A percentile compares a stretch with the other conserved stretches of the same genome.
phyloP scores from a whole-genome alignment of 2,329 filamentous ascomycete genomes.

The Ophiostoma piceae region DNA sequence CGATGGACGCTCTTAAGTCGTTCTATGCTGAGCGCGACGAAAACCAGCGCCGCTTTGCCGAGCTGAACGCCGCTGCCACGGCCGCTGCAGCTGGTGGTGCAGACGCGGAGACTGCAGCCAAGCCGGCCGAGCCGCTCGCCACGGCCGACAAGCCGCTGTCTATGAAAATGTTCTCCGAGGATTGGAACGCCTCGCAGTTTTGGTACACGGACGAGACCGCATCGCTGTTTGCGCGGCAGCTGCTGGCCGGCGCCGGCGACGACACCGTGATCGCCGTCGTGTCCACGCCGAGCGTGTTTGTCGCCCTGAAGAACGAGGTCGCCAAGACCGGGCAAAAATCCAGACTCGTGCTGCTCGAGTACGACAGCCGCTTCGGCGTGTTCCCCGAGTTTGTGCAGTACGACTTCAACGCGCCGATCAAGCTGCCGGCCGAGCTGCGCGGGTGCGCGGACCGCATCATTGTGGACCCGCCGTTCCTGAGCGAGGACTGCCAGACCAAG shows the following conservation, averaged over 20 bases:
- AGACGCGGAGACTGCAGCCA: conserved; percentile 38
- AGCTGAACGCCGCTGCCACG: conserved; percentile 59
- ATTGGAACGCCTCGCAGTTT: conserved; percentile 81
- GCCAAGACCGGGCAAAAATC: conserved; percentile 48
- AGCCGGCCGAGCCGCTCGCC: background rate
- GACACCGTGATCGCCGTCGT: conserved; percentile 60
- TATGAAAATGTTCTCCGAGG: conserved; percentile 70
- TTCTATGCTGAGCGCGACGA: conserved; percentile 71
- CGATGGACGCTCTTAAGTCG: conserved; percentile 63
- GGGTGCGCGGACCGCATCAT: conserved; percentile 64
- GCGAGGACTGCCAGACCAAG: conserved; percentile 75
- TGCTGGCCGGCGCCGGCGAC: conserved; percentile 56
- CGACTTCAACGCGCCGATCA: conserved; percentile 64
- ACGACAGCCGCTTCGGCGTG: conserved; percentile 66
- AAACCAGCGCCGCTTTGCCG: conserved; percentile 60
- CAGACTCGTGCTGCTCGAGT: conserved; percentile 63
- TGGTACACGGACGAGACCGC: conserved; percentile 76
- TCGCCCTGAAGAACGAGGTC: conserved; percentile 61
- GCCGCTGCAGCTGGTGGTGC: conserved; percentile 30
- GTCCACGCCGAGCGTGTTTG: conserved; percentile 71
- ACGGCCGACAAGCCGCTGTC: conserved; percentile 34
- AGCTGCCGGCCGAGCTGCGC: conserved; percentile 52
- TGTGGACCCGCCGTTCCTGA: conserved; percentile 73
- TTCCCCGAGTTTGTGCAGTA: conserved; percentile 69
- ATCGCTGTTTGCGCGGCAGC: conserved; percentile 54